phyloP scores from a whole-genome alignment of 352 stramenopile genomes.

The Phytophthora constricta region DNA sequence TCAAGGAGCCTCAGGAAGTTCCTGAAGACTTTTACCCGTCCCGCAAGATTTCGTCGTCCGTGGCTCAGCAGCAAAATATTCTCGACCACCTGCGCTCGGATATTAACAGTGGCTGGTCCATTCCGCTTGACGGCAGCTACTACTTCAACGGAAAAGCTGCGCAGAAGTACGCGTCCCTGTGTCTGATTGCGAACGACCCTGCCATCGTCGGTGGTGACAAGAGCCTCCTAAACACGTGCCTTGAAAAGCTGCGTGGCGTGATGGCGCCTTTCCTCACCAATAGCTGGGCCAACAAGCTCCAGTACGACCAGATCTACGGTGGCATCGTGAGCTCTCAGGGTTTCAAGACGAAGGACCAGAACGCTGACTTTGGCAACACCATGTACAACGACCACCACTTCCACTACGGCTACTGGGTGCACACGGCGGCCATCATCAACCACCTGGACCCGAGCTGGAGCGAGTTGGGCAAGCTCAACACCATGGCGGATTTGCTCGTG shows the following conservation, averaged over 20 bases:
- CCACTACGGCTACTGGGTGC: conserved; percentile 79
- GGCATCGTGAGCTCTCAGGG: conserved; percentile 64
- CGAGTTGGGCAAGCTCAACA: conserved; percentile 46
- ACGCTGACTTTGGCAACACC: conserved; percentile 76
- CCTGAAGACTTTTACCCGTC: conserved; percentile 57
- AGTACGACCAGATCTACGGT: conserved; percentile 63
- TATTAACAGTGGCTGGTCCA: conserved; percentile 51
- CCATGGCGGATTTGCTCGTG: conserved; percentile 44
- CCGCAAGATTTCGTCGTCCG: conserved; percentile 32
- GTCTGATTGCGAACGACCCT: conserved; percentile 60
- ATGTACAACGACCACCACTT: conserved; percentile 85
- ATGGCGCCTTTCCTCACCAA: conserved; percentile 59
- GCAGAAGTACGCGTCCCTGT: conserved; percentile 69
- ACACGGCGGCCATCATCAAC: conserved; percentile 56
- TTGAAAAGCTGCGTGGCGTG: conserved; percentile 45
- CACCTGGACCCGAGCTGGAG: conserved; percentile 51
- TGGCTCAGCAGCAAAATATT: conserved; percentile 47
- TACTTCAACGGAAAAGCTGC: conserved; percentile 73
- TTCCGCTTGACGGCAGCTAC: conserved; percentile 61
- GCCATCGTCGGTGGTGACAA: conserved; percentile 46
- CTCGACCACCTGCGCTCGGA: conserved; percentile 50
- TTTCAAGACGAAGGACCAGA: conserved; percentile 59
- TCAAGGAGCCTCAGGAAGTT: conserved; percentile 51
- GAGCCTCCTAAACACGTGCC: conserved; percentile 46
- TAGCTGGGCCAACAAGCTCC: conserved; percentile 52